A percentile compares a stretch with the other conserved stretches of the same genome.
phyloP scores from a whole-genome alignment of 352 stramenopile genomes.

The Phytopythium chamaehyphon region DNA sequence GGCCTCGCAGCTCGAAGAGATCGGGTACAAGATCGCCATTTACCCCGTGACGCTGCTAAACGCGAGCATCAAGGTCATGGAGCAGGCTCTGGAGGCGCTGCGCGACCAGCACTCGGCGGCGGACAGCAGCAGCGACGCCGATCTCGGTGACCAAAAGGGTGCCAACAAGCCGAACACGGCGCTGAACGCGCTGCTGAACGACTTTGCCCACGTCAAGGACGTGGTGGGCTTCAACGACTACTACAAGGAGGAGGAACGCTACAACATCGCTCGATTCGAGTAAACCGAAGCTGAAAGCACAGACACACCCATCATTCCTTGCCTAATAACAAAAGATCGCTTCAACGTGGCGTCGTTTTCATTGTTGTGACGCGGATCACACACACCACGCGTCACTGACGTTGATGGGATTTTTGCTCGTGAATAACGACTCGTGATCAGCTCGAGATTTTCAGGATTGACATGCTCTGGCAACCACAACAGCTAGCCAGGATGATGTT shows the following conservation, averaged over 20 bases:
- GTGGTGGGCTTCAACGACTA: slow-evolving; percentile 93
- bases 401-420: too few relatives aligned
- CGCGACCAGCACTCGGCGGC: slow-evolving; percentile 33
- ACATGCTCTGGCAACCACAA: too few relatives aligned
- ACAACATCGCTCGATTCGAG: slow-evolving; percentile 19
- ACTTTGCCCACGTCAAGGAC: slow-evolving; percentile 90
- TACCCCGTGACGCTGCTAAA: slow-evolving; percentile 94
- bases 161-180: slow-evolving; percentile 32
- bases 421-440: too few relatives aligned
- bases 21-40: slow-evolving; percentile 92
- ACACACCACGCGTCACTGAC: too few relatives aligned
- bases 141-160: slow-evolving; percentile 15
- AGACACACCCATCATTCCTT: too few relatives aligned
- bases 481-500: too few relatives aligned
- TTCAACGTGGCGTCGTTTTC: too few relatives aligned
- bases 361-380: too few relatives aligned
- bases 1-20: slow-evolving; percentile 78
- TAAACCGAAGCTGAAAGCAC: neutral
- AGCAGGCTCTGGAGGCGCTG: slow-evolving; percentile 81
- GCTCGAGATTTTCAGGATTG: too few relatives aligned
- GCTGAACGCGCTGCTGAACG: slow-evolving; percentile 84
- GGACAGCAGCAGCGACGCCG: neutral
- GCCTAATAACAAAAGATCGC: too few relatives aligned
- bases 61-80: slow-evolving; percentile 92
- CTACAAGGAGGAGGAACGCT: slow-evolving; percentile 77